Evolutionary conservation across 768 basidiomycete species (phyloP).

Genomic region (Lanmaoa pseudosensibilis): DNA sequence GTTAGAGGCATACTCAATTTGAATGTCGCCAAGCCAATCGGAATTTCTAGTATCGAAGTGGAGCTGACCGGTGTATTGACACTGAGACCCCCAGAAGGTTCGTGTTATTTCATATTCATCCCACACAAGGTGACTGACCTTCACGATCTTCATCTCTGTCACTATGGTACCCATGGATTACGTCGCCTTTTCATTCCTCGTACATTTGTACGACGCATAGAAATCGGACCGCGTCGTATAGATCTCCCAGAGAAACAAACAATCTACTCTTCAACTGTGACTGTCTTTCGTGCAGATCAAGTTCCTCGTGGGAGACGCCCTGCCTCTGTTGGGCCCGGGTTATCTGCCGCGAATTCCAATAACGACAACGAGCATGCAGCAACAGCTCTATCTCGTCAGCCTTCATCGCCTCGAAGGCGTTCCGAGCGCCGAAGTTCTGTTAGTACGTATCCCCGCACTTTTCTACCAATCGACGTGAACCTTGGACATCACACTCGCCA

Average conservation of each 20-base stretch:
- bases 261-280: slow-evolving; percentile 68
- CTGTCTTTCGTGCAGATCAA: slow-evolving; percentile 70
- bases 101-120: slow-evolving; percentile 23
- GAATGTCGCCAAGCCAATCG: slow-evolving; percentile 71
- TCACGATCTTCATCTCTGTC: neutral
- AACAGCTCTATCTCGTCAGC: neutral
- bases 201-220: slow-evolving; percentile 21
- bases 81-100: slow-evolving; percentile 74
- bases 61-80: slow-evolving; percentile 69
- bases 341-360: neutral
- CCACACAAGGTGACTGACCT: neutral
- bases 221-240: slow-evolving; percentile 66
- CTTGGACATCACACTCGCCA: neutral
- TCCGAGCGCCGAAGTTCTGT: neutral
- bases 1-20: slow-evolving; percentile 67
- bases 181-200: neutral
- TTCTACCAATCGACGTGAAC: neutral
- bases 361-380: slow-evolving; percentile 1
- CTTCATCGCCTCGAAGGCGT: slow-evolving; percentile 4
- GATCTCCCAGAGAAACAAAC: slow-evolving; percentile 76
- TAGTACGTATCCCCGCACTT: neutral
- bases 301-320: slow-evolving; percentile 30
- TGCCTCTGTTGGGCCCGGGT: slow-evolving; percentile 26
- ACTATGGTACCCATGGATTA: neutral
- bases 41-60: slow-evolving; percentile 82